phyloP scores from a whole-genome alignment of 371 early-diverging fungal genomes.

The Conidiobolus incongruus region DNA sequence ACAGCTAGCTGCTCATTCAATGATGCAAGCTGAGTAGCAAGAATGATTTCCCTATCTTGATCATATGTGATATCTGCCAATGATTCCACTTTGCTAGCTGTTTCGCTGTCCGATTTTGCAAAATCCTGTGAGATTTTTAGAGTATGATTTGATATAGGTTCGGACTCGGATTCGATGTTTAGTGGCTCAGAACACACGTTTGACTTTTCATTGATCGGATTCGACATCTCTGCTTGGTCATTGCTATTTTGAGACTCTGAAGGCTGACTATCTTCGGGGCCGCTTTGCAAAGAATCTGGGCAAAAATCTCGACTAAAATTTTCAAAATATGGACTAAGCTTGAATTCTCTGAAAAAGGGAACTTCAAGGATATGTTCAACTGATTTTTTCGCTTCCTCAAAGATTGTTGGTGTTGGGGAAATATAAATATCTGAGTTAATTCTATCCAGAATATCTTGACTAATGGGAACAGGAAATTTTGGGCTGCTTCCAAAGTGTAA shows the following conservation, averaged over 20 bases:
- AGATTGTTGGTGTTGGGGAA: constrained; percentile 4
- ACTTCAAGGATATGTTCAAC: constrained; percentile 2
- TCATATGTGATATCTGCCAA: background rate
- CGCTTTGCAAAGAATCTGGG: too few relatives aligned
- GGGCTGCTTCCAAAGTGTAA: constrained; percentile 6
- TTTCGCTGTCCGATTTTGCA: too few relatives aligned
- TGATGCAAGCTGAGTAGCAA: background rate
- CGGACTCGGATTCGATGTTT: too few relatives aligned
- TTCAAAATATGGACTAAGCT: background rate
- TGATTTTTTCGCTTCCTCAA: constrained; percentile 1
- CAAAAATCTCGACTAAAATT: constrained; percentile 1
- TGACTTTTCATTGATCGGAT: too few relatives aligned
- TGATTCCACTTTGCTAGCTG: background rate
- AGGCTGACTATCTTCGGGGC: too few relatives aligned
- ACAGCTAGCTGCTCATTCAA: background rate
- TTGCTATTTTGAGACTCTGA: too few relatives aligned
- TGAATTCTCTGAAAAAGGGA: constrained; percentile 3
- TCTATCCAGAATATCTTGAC: background rate
- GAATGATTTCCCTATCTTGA: background rate
- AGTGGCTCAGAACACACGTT: too few relatives aligned
- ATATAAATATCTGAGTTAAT: constrained; percentile 1
- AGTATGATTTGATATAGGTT: too few relatives aligned
- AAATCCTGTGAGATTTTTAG: too few relatives aligned
- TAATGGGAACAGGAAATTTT: constrained; percentile 4
- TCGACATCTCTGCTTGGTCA: too few relatives aligned